Conservation (phyloP, 139 green algal genomes). For the Chlorella sp. region DNA sequence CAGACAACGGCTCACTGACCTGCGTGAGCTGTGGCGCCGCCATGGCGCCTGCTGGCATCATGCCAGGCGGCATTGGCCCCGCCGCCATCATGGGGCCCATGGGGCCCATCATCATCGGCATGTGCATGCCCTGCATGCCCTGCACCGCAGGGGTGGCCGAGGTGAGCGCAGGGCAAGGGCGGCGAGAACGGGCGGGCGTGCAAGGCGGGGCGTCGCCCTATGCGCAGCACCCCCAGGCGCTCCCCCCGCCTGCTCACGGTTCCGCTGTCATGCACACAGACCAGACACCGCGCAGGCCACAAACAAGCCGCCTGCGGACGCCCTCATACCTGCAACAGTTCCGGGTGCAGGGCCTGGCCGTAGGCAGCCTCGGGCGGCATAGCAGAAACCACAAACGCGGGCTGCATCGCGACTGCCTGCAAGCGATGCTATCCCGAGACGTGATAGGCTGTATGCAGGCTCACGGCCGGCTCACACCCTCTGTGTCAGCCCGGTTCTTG, state of each 20-base stretch:
- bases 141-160: background rate
- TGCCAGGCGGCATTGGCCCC: constrained; percentile 17
- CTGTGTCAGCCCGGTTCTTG: too few relatives aligned
- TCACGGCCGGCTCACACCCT: too few relatives aligned
- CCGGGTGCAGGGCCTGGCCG: background rate
- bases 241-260: too few relatives aligned
- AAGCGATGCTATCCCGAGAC: too few relatives aligned
- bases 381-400: background rate
- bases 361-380: background rate
- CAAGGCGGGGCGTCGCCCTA: background rate
- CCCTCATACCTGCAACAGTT: constrained; percentile 41
- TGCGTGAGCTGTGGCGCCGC: constrained; percentile 38
- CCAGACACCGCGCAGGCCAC: too few relatives aligned
- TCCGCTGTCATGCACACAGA: too few relatives aligned
- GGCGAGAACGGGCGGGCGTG: background rate
- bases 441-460: too few relatives aligned
- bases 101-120: constrained; percentile 23
- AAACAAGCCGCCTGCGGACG: background rate
- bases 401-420: background rate
- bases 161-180: background rate
- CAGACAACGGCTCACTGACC: too few relatives aligned
- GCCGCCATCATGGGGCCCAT: constrained; percentile 38
- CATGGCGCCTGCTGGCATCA: constrained; percentile 34
- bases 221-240: background rate
- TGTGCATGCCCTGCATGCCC: constrained; percentile 31